A percentile compares a stretch with the other conserved stretches of the same genome.
These are phyloP conservation scores for Gnomoniopsis sp. DNA, from an alignment of 2,329 filamentous ascomycete genomes.

Conservation along the genomic window DNA sequence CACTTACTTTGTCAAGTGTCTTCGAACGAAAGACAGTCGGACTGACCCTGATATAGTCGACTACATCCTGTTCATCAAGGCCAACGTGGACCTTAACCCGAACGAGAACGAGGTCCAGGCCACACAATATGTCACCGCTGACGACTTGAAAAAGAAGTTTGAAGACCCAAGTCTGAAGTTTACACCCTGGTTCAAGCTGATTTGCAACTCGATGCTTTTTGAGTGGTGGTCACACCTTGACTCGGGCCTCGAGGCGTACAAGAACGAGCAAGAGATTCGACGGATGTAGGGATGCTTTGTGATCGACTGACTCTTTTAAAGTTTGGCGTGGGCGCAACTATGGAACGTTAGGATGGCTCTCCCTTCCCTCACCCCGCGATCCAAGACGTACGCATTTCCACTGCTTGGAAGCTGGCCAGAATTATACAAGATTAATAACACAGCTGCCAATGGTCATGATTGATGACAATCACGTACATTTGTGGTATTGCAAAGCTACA, in stretches of 20 bases:
- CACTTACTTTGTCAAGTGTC: neutral
- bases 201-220: slow-evolving; percentile 95
- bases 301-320: neutral
- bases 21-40: neutral
- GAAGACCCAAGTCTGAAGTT: slow-evolving; percentile 76
- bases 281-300: slow-evolving; percentile 58
- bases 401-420: neutral
- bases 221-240: slow-evolving; percentile 94
- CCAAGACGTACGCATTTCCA: neutral
- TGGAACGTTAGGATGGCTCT: neutral
- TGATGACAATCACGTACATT: neutral
- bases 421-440: neutral
- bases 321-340: neutral
- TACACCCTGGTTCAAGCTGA: slow-evolving; percentile 99
- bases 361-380: neutral
- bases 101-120: slow-evolving; percentile 90
- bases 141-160: slow-evolving; percentile 83
- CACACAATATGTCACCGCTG: slow-evolving; percentile 76
- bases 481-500: neutral
- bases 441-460: neutral
- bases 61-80: slow-evolving; percentile 98
- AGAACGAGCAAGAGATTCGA: slow-evolving; percentile 81
- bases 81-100: slow-evolving; percentile 76
- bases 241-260: slow-evolving; percentile 76
- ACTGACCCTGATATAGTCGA: slow-evolving; percentile 60